phyloP scores from a whole-genome alignment of 768 basidiomycete species.

The Suillus discolor region DNA sequence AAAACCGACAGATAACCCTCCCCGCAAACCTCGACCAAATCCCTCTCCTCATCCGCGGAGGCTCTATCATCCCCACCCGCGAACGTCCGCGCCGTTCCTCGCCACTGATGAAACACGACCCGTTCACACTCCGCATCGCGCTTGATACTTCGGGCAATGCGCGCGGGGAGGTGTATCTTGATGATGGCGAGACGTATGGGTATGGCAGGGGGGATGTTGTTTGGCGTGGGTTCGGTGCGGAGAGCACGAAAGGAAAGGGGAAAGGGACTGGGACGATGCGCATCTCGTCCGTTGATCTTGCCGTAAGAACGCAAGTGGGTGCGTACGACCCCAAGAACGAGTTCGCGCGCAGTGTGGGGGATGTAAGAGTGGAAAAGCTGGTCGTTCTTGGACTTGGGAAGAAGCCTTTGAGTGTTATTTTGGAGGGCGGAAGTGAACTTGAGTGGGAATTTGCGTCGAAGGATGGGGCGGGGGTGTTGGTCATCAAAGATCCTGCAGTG shows the following conservation, averaged over 20 bases:
- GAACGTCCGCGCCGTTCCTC: conserved; percentile 88
- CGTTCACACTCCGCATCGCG: conserved; percentile 43
- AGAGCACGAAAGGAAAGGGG: conserved; percentile 26
- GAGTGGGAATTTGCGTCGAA: conserved; percentile 73
- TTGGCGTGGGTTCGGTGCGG: conserved; percentile 79
- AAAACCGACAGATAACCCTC: conserved; percentile 67
- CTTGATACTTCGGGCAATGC: conserved; percentile 63
- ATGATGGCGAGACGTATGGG: conserved; percentile 81
- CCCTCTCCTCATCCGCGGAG: conserved; percentile 88
- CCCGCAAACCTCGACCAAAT: conserved; percentile 77
- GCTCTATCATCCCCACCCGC: conserved; percentile 85
- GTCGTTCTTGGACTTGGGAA: conserved; percentile 71
- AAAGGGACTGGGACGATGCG: conserved; percentile 46
- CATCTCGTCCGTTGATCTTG: conserved; percentile 49
- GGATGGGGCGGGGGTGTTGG: conserved; percentile 59
- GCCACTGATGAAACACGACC: conserved; percentile 26
- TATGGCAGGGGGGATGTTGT: conserved; percentile 79
- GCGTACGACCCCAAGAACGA: conserved; percentile 56
- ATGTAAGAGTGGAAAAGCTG: conserved; percentile 80
- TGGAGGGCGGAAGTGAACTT: conserved; percentile 49
- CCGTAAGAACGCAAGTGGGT: conserved; percentile 40
- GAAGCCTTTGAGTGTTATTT: conserved; percentile 64
- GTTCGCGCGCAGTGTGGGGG: conserved; percentile 64
- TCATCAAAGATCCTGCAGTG: conserved; percentile 75
- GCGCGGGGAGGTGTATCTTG: conserved; percentile 87